Base-by-base conservation (phyloP, 768 basidiomycete species). In the Amyloporia xantha region DNA sequence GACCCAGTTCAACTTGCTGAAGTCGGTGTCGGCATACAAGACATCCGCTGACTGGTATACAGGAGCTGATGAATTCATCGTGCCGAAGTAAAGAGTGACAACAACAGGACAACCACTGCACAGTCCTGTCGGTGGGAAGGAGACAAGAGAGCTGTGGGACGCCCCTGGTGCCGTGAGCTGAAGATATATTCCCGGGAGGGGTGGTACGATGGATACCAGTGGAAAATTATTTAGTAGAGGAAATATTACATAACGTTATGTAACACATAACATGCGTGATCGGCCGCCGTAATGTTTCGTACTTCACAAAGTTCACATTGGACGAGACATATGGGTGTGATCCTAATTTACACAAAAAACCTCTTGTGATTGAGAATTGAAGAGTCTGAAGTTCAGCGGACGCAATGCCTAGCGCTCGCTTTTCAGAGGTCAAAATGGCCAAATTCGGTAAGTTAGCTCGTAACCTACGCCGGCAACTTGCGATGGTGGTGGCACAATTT, bases 21-120 rank as follows among this genome's bases (percentile, higher is more conserved):
- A 71, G 65, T 88, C 83, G 19, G 76, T 71, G 54, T 71, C 66
- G 1, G 76, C 71, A 50, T 87, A 86, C 12, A 84, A 72, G 38
- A 68, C 54, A 15, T 70, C 67, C 36, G 71, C 68, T 17, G 66
- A 55, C 24, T 46, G 44, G 44, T 63, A 53, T 41, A 48, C 54
- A n/a, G 53, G 27, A 5, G 57, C 49, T 10, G 61, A 59, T 44
- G 56, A 55, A 55, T 62, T 62, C 53, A 59, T 59, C 44, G 26
- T 54, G 54, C 25, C 30, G 44, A 33, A n/a, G 27, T 35, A 6
- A 10, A 27, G 24, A 27, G 19, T 25, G 17, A 25, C 20, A 45
- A 19, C 26, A 33, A 33, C 4, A 11, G 19, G 26, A n/a, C 6
- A 45, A 17, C 28, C 30, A 12, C 28, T 23, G 33, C 28, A 36